These are phyloP conservation scores for Rhodosorus marinus DNA, from an alignment of 23 red algal genomes.

Conservation along the genomic window DNA sequence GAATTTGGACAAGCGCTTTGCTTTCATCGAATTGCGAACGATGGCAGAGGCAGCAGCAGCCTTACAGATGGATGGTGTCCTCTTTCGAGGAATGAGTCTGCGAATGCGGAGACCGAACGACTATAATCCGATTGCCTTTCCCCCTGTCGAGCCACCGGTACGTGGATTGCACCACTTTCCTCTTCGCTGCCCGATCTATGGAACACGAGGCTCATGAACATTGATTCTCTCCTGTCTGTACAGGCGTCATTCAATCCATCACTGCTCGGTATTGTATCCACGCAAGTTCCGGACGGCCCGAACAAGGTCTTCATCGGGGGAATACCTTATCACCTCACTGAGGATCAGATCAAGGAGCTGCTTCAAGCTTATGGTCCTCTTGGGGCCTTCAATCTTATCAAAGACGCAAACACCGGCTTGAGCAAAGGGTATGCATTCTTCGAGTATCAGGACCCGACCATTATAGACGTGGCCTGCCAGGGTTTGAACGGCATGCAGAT, in stretches of 20 bases:
- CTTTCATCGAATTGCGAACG: conserved; percentile 71
- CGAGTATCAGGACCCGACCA: conserved; percentile 44
- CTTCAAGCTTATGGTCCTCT: conserved; percentile 42
- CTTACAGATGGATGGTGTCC: conserved; percentile 56
- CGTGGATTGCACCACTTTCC: not conserved
- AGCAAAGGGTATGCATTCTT: conserved; percentile 92
- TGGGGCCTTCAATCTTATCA: conserved; percentile 77
- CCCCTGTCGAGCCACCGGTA: conserved; percentile 9
- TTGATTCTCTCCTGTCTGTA: not conserved
- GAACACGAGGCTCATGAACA: not conserved
- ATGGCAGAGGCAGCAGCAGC: conserved; percentile 47
- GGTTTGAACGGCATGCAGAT: conserved; percentile 63
- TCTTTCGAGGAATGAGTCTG: conserved; percentile 53
- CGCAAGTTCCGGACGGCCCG: conserved; percentile 65
- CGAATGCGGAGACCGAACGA: conserved; percentile 73
- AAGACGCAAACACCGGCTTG: conserved; percentile 70
- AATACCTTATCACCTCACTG: conserved; percentile 66
- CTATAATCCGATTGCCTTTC: conserved; percentile 16
- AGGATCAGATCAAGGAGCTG: conserved; percentile 72
- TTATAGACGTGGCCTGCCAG: conserved; percentile 42
- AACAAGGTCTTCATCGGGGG: conserved; percentile 88
- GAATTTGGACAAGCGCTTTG: conserved; percentile 82
- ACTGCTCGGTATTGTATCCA: conserved; percentile 68
- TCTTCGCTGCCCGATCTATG: not conserved
- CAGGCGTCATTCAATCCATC: conserved; percentile 34